Evolutionary conservation across 2,329 filamentous ascomycete genomes (phyloP), one percentile per base, ranked within the genome.

Genomic region (Aureobasidium sp.): DNA sequence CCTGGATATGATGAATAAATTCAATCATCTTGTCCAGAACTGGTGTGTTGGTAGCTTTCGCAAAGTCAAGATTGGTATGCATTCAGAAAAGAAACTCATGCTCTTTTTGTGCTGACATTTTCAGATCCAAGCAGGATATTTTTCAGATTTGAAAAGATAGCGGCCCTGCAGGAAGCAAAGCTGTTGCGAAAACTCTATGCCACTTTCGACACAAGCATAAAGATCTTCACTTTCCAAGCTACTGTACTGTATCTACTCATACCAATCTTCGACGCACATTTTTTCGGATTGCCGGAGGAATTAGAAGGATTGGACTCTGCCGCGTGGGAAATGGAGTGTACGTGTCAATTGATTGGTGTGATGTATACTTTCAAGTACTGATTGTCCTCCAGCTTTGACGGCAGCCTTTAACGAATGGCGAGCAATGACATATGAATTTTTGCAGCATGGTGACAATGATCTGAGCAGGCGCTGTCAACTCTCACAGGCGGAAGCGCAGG

Each of bases 21-120:
- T 90, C 51, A 83, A 83, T 24, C 87, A 89, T 68, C 83, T 86
- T 27, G 74, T 89, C 67, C 87, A 90, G 74, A 89, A 90, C 68
- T 91, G 87, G 87, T 83, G 87, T 3, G 85, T 90, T 67, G 81
- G 83, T 29, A 83, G 88, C 70, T 90, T 88, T 66, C 80, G 87
- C 57, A 83, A 82, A 65, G 79, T 82, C 13, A 87, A 81, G 74
- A 73, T 87, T 57, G 68, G 73, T 73, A 71, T 46, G 60, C 34
- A 67, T 43, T 27, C 27, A 5, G 9, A 3, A 20, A 20, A 32
- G 27, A 17, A 24, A 20, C 20, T 34, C 34, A 20, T 32, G 15
- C 17, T 24, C 1, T 13, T 1, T 29, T 2, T 12, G 17, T 44
- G 29, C 20, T 62, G 26, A 51, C 46, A 62, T 44, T 37, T 57